phyloP scores from a whole-genome alignment of 75 land plant genomes.

The Ceratopteris richardii region DNA sequence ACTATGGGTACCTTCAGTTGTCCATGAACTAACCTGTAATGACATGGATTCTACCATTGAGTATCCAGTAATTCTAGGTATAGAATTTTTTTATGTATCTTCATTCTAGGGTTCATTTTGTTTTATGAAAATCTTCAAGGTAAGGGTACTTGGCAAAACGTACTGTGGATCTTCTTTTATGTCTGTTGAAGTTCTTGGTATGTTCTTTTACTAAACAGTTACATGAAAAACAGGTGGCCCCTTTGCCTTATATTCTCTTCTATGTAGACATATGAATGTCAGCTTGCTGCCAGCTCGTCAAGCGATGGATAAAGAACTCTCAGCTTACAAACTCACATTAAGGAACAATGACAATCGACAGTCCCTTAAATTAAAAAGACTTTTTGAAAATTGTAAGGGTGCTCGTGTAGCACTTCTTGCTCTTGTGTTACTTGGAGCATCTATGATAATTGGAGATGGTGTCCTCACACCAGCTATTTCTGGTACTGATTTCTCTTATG shows the following conservation, averaged over 20 bases:
- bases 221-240: slow-evolving; percentile 52
- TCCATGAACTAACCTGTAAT: no score
- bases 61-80: no score
- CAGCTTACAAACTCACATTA: slow-evolving; percentile 27
- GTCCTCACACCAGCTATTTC: slow-evolving; percentile 31
- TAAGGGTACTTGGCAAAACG: no score
- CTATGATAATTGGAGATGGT: slow-evolving; percentile 34
- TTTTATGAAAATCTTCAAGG: no score
- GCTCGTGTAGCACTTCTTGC: slow-evolving; percentile 5
- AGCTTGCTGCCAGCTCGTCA: slow-evolving; percentile 80
- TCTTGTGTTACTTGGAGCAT: slow-evolving; percentile 22
- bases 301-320: slow-evolving; percentile 80
- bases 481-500: slow-evolving; percentile 8
- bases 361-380: slow-evolving; percentile 36
- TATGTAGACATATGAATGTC: slow-evolving; percentile 74
- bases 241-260: slow-evolving; percentile 80
- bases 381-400: slow-evolving; percentile 55
- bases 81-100: no score
- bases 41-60: no score
- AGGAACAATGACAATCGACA: slow-evolving; percentile 20
- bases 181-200: no score
- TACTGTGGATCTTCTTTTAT: no score
- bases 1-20: no score
- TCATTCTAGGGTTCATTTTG: no score
- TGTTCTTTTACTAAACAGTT: neutral